Evolutionary conservation across 2,329 filamentous ascomycete genomes (phyloP).

Genomic region (Aphanocladium album): DNA sequence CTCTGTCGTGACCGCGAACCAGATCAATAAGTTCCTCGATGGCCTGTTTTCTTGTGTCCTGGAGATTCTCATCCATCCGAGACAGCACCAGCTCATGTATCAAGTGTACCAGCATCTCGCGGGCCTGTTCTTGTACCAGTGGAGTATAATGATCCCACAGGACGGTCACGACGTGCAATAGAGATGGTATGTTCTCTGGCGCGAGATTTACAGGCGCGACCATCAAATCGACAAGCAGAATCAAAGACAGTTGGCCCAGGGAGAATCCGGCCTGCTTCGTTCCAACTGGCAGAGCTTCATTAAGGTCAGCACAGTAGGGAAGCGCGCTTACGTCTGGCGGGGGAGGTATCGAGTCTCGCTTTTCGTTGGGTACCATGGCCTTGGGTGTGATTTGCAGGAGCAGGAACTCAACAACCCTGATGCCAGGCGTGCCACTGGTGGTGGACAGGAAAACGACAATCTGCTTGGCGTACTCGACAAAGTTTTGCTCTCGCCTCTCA

Average conservation of each 20-base stretch:
- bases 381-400: constrained; percentile 87
- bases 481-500: constrained; percentile 93
- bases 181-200: constrained; percentile 73
- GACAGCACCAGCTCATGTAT: constrained; percentile 92
- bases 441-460: constrained; percentile 95
- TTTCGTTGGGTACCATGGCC: constrained; percentile 93
- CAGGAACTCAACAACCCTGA: constrained; percentile 91
- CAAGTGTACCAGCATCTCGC: constrained; percentile 95
- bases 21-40: constrained; percentile 87
- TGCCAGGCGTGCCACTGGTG: constrained; percentile 65
- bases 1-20: constrained; percentile 76
- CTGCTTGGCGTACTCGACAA: constrained; percentile 96
- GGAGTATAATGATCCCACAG: constrained; percentile 97
- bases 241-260: constrained; percentile 85
- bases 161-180: constrained; percentile 87
- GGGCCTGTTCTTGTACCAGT: constrained; percentile 90
- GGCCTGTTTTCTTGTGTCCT: constrained; percentile 57
- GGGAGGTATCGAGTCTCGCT: constrained; percentile 60
- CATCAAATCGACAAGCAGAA: constrained; percentile 92
- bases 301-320: constrained; percentile 85
- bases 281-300: constrained; percentile 72
- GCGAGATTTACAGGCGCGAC: constrained; percentile 81
- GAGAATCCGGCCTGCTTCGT: constrained; percentile 93
- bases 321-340: constrained; percentile 69
- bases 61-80: constrained; percentile 64